Percentiles rank a stretch among this genome's conserved stretches.
These are phyloP conservation scores for Pilaira anomala DNA, from an alignment of 192 early-diverging fungal genomes.

Conservation along the genomic window DNA sequence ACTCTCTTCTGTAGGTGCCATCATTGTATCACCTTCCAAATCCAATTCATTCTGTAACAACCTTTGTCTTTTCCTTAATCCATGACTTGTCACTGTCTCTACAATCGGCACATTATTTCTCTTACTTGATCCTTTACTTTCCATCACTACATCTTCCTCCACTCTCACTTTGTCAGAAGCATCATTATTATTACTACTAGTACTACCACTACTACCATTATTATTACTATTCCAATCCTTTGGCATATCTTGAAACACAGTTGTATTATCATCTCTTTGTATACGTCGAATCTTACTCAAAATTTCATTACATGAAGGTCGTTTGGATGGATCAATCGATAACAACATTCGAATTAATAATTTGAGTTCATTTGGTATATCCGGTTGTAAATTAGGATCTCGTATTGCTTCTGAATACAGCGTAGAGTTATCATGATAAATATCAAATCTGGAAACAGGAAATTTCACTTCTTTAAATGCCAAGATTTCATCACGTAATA, in stretches of 20 bases:
- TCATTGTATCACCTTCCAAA: background rate
- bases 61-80: too few relatives aligned
- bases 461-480: conserved; percentile 49
- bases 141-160: background rate
- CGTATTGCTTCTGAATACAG: background rate
- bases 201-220: background rate
- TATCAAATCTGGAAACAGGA: conserved; percentile 28
- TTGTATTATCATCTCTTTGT: background rate
- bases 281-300: conserved; percentile 34
- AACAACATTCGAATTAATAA: conserved; percentile 54
- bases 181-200: background rate
- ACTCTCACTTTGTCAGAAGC: background rate
- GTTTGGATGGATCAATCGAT: conserved; percentile 49
- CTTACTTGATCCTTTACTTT: too few relatives aligned
- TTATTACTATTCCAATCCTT: conserved; percentile 3
- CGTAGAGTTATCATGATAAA: background rate
- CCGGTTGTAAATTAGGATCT: conserved; percentile 7
- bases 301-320: conserved; percentile 63
- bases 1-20: background rate
- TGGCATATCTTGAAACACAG: background rate
- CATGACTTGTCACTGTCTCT: too few relatives aligned
- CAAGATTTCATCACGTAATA: conserved; percentile 76
- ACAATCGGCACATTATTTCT: too few relatives aligned
- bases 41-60: background rate
- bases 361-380: conserved; percentile 58